Evolutionary conservation across 495 filamentous ascomycete genomes (phyloP).

Genomic region (Xylaria castorea): DNA sequence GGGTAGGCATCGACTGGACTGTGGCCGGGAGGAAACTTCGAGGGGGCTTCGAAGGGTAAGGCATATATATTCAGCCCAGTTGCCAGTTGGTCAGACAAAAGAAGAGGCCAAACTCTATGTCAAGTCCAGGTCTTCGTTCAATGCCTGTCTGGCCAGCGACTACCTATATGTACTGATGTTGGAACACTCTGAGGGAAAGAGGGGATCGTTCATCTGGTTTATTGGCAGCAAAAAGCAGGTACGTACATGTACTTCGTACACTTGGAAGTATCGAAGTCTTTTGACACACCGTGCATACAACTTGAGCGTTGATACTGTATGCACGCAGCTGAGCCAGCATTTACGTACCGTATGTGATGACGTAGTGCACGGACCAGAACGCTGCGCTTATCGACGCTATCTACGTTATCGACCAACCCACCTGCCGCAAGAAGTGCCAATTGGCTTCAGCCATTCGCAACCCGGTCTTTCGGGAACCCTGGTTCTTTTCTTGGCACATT

Average conservation of each 20-base stretch:
- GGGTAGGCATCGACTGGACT: not conserved
- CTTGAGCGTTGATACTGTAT: not conserved
- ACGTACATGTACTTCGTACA: not conserved
- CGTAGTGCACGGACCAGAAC: slow-evolving; percentile 27
- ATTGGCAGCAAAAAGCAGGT: not conserved
- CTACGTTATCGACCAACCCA: slow-evolving; percentile 14
- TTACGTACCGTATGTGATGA: slow-evolving; percentile 15
- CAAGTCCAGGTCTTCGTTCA: not conserved
- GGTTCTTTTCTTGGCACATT: slow-evolving; percentile 24
- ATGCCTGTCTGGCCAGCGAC: not conserved
- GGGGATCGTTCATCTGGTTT: not conserved
- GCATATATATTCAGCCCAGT: not conserved
- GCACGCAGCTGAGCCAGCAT: not conserved
- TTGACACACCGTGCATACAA: not conserved
- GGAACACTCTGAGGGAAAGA: not conserved
- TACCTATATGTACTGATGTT: too few relatives aligned
- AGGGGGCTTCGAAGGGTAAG: not conserved
- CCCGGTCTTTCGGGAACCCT: slow-evolving; percentile 30
- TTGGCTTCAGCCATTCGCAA: slow-evolving; percentile 35
- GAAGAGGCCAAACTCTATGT: not conserved
- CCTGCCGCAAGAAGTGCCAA: slow-evolving; percentile 27
- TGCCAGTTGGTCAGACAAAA: not conserved
- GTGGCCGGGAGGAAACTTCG: not conserved
- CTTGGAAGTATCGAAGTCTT: not conserved
- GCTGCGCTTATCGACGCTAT: slow-evolving; percentile 21